These are phyloP conservation scores for Cercophora sp. DNA, from an alignment of 495 filamentous ascomycete species.

Conservation along the genomic window DNA sequence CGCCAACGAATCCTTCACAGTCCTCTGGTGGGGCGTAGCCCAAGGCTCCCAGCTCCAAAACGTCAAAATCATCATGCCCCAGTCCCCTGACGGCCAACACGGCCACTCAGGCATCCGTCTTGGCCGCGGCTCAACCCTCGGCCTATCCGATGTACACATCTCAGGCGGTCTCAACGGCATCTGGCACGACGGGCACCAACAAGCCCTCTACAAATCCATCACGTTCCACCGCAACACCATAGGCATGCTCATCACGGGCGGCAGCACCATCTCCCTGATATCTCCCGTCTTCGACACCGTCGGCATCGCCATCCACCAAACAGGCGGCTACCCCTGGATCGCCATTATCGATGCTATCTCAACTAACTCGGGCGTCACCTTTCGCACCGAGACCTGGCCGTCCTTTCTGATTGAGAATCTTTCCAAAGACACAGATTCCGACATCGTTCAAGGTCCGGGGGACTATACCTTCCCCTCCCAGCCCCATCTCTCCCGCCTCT, in stretches of 20 bases:
- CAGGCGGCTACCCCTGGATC: conserved; percentile 38
- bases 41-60: conserved; percentile 67
- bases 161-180: conserved; percentile 31
- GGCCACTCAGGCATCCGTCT: conserved; percentile 63
- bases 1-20: conserved; percentile 41
- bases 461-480: conserved; percentile 21
- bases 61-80: conserved; percentile 59
- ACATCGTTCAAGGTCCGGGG: conserved; percentile 29
- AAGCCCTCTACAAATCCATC: too few relatives aligned
- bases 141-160: conserved; percentile 33
- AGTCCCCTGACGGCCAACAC: conserved; percentile 32
- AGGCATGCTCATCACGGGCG: too few relatives aligned
- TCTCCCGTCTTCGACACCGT: too few relatives aligned
- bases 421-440: conserved; percentile 31
- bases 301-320: too few relatives aligned
- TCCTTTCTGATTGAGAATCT: conserved; percentile 42
- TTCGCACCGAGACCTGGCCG: conserved; percentile 33
- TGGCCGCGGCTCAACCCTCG: conserved; percentile 46
- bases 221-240: too few relatives aligned
- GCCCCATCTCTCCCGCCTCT: conserved; percentile 28
- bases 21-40: conserved; percentile 68
- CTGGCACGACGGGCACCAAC: too few relatives aligned
- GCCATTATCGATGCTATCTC: conserved; percentile 34
- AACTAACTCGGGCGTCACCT: conserved; percentile 36
- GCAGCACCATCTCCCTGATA: too few relatives aligned